These are phyloP conservation scores for Raphanus hybrid DNA, from an alignment of 441 rosid species.

Conservation along the genomic window DNA sequence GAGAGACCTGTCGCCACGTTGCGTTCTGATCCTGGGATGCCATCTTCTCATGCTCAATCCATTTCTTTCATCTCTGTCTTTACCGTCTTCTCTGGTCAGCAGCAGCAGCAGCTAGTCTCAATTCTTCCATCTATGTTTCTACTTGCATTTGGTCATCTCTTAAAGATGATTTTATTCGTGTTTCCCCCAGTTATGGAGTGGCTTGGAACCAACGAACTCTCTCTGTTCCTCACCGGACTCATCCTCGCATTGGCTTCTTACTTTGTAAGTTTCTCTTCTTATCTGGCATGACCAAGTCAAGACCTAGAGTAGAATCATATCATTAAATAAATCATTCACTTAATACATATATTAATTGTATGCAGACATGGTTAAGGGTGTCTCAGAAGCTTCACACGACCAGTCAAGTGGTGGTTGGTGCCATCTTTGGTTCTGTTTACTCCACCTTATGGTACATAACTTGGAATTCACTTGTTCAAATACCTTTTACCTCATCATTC, in stretches of 20 bases:
- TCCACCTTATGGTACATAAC: slow-evolving; percentile 66
- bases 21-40: slow-evolving; percentile 97
- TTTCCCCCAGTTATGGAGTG: slow-evolving; percentile 56
- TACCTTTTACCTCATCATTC: slow-evolving; percentile 58
- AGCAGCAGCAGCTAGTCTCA: background rate
- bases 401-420: slow-evolving; percentile 82
- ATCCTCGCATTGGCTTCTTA: slow-evolving; percentile 65
- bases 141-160: slow-evolving; percentile 11
- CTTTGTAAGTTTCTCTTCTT: slow-evolving; percentile 60
- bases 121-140: background rate
- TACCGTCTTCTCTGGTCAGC: slow-evolving; percentile 44
- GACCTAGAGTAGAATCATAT: background rate
- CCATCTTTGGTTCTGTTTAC: slow-evolving; percentile 58
- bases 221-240: slow-evolving; percentile 49
- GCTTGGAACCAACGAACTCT: slow-evolving; percentile 54
- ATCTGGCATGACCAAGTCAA: background rate
- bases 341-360: slow-evolving; percentile 7
- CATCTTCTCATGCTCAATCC: slow-evolving; percentile 92
- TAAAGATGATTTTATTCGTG: background rate
- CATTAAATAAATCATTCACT: slow-evolving; percentile 10
- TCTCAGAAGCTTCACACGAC: slow-evolving; percentile 76
- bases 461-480: slow-evolving; percentile 60
- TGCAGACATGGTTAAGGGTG: slow-evolving; percentile 87
- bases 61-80: slow-evolving; percentile 68
- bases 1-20: slow-evolving; percentile 67